These are phyloP conservation scores for Hordeum marinum DNA, from an alignment of 176 grass and related monocot genomes.

Conservation along the genomic window DNA sequence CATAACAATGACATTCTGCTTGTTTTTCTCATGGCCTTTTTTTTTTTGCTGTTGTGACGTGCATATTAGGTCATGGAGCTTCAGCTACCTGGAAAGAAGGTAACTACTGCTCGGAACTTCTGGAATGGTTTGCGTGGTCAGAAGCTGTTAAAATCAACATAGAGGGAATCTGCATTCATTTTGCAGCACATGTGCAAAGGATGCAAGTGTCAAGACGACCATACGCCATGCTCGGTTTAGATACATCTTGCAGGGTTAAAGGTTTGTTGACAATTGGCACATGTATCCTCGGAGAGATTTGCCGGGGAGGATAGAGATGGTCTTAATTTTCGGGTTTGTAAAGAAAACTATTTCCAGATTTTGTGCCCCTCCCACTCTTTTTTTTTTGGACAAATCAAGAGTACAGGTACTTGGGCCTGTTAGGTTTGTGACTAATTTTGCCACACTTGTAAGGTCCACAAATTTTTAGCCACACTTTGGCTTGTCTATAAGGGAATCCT, in stretches of 20 bases:
- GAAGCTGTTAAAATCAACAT: conserved; percentile 50
- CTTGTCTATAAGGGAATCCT: too few species aligned
- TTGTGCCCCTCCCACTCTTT: not conserved
- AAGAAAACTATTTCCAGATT: not conserved
- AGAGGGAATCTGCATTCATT: conserved; percentile 9
- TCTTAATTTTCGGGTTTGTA: not conserved
- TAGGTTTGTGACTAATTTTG: too few species aligned
- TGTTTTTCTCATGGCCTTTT: not conserved
- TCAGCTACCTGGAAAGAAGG: conserved; percentile 91
- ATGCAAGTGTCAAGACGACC: not conserved
- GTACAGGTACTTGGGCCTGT: too few species aligned
- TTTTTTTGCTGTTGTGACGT: not conserved
- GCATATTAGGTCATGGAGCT: conserved; percentile 64
- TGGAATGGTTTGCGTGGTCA: conserved; percentile 88
- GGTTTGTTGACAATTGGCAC: too few species aligned
- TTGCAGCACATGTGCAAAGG: not conserved
- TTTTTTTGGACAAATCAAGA: not conserved
- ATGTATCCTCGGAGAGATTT: not conserved
- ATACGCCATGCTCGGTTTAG: not conserved
- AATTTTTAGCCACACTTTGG: too few species aligned
- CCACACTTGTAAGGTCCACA: too few species aligned
- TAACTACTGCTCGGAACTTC: conserved; percentile 66
- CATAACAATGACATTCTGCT: conserved; percentile 1
- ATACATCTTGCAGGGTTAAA: not conserved
- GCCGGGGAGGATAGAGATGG: not conserved